Conservation (phyloP, 805 yeast species). For the Metschnikowia picachoensis region DNA sequence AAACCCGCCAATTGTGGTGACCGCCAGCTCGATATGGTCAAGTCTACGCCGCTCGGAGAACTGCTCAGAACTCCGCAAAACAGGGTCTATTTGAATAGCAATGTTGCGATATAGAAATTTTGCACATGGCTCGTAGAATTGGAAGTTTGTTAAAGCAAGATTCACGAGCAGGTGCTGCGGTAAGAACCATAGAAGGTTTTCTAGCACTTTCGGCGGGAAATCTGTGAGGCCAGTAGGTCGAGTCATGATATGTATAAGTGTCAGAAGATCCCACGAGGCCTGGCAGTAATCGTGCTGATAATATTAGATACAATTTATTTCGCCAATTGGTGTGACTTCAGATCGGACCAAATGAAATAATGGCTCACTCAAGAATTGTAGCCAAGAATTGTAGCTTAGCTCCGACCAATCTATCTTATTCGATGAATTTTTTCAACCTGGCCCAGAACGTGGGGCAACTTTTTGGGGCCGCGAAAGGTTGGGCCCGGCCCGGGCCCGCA, state of each 20-base stretch:
- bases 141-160: conserved; percentile 32
- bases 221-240: conserved; percentile 4
- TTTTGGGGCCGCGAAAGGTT: conserved; percentile 6
- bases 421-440: no score
- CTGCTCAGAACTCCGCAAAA: conserved; percentile 8
- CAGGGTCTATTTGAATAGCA: conserved; percentile 21
- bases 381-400: background rate
- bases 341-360: no score
- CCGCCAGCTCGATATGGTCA: conserved; percentile 23
- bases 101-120: conserved; percentile 26
- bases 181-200: conserved; percentile 18
- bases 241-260: background rate
- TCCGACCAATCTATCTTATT: background rate
- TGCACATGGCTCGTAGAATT: conserved; percentile 32
- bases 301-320: background rate
- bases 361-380: no score
- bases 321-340: background rate
- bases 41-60: conserved; percentile 5
- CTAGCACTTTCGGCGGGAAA: conserved; percentile 13
- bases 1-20: conserved; percentile 28
- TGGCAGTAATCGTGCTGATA: background rate
- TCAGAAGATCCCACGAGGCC: no score
- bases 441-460: conserved; percentile 2
- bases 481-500: conserved; percentile 4
- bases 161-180: conserved; percentile 32